A percentile compares a stretch with the other conserved stretches of the same genome.
Evolutionary conservation across 495 filamentous ascomycete genomes (phyloP).

Genomic region (Penicillium odoratum): DNA sequence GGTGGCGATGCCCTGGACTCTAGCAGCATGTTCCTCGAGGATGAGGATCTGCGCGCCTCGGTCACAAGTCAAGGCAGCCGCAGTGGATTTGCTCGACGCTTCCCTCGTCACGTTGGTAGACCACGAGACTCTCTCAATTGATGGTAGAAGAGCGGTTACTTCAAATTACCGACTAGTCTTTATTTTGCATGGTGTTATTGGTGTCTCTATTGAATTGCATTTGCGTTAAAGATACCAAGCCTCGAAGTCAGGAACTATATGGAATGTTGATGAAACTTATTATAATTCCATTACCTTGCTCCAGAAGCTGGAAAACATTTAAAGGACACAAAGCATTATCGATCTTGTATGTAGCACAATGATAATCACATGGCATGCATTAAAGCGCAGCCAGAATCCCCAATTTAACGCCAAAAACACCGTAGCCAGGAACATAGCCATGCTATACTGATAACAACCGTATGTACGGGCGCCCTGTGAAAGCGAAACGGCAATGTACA

Average conservation of each 20-base stretch:
- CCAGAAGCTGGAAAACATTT: not conserved
- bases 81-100: conserved; percentile 37
- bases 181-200: not conserved
- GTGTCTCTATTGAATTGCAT: not conserved
- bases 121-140: conserved; percentile 45
- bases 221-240: not conserved
- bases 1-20: conserved; percentile 45
- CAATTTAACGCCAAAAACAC: conserved; percentile 5
- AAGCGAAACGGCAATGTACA: not conserved
- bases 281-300: not conserved
- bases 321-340: not conserved
- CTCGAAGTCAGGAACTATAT: not conserved
- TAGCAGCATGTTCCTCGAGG: conserved; percentile 42
- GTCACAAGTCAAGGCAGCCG: conserved; percentile 43
- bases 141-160: not conserved
- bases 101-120: conserved; percentile 37
- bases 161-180: not conserved
- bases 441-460: conserved; percentile 2
- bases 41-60: conserved; percentile 45
- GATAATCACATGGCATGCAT: conserved; percentile 1
- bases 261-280: not conserved
- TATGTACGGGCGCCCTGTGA: not conserved
- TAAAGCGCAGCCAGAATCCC: not conserved
- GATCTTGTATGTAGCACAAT: not conserved
- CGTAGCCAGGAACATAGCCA: conserved; percentile 9